Base-by-base conservation (phyloP, 495 filamentous ascomycete species). In the Lentithecium fluviatile region DNA sequence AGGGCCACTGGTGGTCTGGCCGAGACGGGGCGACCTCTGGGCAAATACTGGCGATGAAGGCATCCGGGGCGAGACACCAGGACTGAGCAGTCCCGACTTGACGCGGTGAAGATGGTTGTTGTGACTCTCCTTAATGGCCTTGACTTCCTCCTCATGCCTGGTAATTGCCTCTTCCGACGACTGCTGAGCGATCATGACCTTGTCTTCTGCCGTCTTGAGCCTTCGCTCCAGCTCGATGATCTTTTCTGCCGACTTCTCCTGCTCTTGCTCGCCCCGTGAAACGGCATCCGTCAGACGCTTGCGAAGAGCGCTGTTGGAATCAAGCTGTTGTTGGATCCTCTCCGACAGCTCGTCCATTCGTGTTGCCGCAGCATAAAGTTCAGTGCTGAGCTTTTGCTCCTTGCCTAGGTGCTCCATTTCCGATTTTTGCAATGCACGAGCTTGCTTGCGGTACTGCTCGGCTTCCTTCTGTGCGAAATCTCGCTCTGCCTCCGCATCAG, bases 251-350 rank as follows among this genome's bases (percentile, higher is more conserved):
- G 89, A 95, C 38, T 85, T 73, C 65, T 83, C 84, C 68, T 96
- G 94, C 60, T 91, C 90, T 32, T 81, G 79, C 69, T 97, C 94
- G 53, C 94, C 94, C 64, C 91, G 88, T 51, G 82, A 80, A 43
- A 98, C 88, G 6, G 92, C 92, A 47, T 88, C 83, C 11, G 87
- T 82, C n/a, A 98, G 83, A n/a, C 94, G 86, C 53, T 82, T 74
- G 53, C 91, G 85, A 21, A 98, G 77, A 2, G 82, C 76, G 24
- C 80, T 80, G 71, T 97, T 97, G 19, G 81, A 82, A 13, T 83
- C 80, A 17, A 97, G 79, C 72, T 97, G 91, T 51, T 81, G 75
- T 32, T 85, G 84, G 24, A 97, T 89, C 69, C 93, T 84, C 29
- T 73, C 69, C 11, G 88, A 87, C 11, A 98, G 79, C 55, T 84